A percentile compares a stretch with the other conserved stretches of the same genome.
Evolutionary conservation across 768 basidiomycete genomes (phyloP).

Genomic region (Mycena galopus): DNA sequence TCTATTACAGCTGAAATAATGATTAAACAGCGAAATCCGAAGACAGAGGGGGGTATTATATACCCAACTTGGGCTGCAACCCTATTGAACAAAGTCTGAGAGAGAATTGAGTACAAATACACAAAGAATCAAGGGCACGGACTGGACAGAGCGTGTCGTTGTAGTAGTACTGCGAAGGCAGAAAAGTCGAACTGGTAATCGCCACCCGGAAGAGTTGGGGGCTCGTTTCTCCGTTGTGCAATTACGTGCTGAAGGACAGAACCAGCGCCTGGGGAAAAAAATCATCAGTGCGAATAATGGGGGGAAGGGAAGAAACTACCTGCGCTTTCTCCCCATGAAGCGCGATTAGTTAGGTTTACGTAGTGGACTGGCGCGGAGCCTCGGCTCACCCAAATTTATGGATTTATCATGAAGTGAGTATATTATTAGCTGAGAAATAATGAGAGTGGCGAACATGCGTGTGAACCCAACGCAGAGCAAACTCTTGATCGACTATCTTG

Average conservation of each 20-base stretch:
- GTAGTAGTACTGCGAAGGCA: slow-evolving; percentile 48
- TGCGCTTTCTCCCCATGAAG: slow-evolving; percentile 61
- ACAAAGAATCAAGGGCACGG: not conserved
- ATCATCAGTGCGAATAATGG: not conserved
- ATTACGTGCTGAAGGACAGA: slow-evolving; percentile 50
- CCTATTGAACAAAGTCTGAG: slow-evolving; percentile 10
- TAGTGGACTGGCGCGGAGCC: not conserved
- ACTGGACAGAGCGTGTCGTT: slow-evolving; percentile 41
- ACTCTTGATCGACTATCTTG: slow-evolving; percentile 57
- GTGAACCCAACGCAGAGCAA: slow-evolving; percentile 59
- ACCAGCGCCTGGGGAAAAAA: slow-evolving; percentile 43
- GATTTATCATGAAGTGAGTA: slow-evolving; percentile 44
- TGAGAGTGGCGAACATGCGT: slow-evolving; percentile 49
- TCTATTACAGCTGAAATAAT: not conserved
- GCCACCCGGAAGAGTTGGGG: slow-evolving; percentile 44
- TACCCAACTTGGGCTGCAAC: slow-evolving; percentile 16
- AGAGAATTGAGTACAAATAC: not conserved
- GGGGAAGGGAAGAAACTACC: slow-evolving; percentile 33
- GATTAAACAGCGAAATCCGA: slow-evolving; percentile 13
- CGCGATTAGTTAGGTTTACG: slow-evolving; percentile 43
- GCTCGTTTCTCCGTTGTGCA: slow-evolving; percentile 48
- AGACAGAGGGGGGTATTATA: too few species aligned
- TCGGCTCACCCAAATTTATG: slow-evolving; percentile 47
- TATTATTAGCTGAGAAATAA: not conserved
- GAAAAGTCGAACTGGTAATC: slow-evolving; percentile 46